Evolutionary conservation across 768 basidiomycete species (phyloP), one percentile per base, ranked within the genome.

Genomic region (Naematelia aurantialba): DNA sequence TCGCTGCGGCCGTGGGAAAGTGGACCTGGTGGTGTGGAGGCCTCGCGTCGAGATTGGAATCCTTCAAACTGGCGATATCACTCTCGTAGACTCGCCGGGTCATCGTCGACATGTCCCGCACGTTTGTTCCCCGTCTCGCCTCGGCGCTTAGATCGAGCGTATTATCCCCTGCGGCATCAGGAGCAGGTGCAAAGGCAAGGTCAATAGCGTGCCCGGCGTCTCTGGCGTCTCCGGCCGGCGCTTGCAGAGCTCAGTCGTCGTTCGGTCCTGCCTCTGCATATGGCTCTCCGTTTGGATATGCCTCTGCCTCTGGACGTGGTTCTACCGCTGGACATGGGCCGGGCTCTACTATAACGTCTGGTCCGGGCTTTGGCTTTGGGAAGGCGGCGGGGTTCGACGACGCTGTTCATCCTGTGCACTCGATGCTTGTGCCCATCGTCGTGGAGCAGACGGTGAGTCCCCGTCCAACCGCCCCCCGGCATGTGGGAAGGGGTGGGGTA

Each of bases 381-480:
- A n/a, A n/a, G n/a, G n/a, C n/a, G n/a, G n/a, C n/a, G 8, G 34
- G 34, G 17, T 39, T 39, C 34, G 34, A 39, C 17, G 8, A 39
- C 8, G 34, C 34, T 39, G 34, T 39, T 39, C 8, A 39, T 39
- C 34, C 34, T 39, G 34, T 39, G 17, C 34, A 39, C 17, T 39
- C 34, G 17, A 39, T 17, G 8, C 82, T 94, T 51, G 89, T 94
- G 21, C 91, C 91, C 31, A 92, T 92, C 46, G 91, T 94, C 56
- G 89, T 94, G 62, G 91, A 94, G 70, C 91, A 92, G 76, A 92
- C 91, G 22, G 89, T 91, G 67, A 67, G 80, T 64, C 11, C 45
- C 3, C 12, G n/a, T n/a, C n/a, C n/a, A n/a, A n/a, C n/a, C n/a
- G n/a, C n/a, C n/a, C n/a, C n/a, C n/a, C n/a, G n/a, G n/a, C n/a